Evolutionary conservation across 768 basidiomycete genomes (phyloP).

Genomic region (Collybia nuda): DNA sequence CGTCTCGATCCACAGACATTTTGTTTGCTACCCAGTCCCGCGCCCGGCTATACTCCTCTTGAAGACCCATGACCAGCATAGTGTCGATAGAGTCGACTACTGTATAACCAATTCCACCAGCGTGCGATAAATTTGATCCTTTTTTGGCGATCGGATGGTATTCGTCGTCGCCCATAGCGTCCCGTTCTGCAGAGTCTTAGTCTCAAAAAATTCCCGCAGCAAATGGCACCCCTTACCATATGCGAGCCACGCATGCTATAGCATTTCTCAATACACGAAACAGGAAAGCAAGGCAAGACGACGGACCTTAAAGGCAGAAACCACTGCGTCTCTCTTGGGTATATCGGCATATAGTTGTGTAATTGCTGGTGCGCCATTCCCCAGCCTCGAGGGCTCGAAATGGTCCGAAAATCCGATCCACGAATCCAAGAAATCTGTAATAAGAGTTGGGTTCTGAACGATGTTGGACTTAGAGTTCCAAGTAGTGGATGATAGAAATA

Average conservation of each 20-base stretch:
- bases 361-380: slow-evolving; percentile 16
- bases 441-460: slow-evolving; percentile 12
- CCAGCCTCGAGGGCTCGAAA: slow-evolving; percentile 22
- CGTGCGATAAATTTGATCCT: slow-evolving; percentile 77
- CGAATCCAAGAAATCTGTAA: slow-evolving; percentile 27
- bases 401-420: slow-evolving; percentile 44
- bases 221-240: slow-evolving; percentile 55
- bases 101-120: slow-evolving; percentile 86
- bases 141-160: slow-evolving; percentile 79
- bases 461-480: neutral
- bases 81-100: slow-evolving; percentile 88
- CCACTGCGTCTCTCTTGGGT: slow-evolving; percentile 65
- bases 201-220: neutral
- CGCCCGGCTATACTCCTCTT: slow-evolving; percentile 76
- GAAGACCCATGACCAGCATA: slow-evolving; percentile 81
- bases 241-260: slow-evolving; percentile 80
- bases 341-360: slow-evolving; percentile 48
- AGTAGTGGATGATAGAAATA: neutral
- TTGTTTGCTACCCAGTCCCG: slow-evolving; percentile 72
- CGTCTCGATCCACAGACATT: slow-evolving; percentile 77
- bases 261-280: slow-evolving; percentile 8
- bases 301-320: slow-evolving; percentile 76
- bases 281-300: neutral
- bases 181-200: slow-evolving; percentile 53
- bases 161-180: slow-evolving; percentile 92